phyloP scores from a whole-genome alignment of 257 asterid genomes.

The Pogostemon cablin region DNA sequence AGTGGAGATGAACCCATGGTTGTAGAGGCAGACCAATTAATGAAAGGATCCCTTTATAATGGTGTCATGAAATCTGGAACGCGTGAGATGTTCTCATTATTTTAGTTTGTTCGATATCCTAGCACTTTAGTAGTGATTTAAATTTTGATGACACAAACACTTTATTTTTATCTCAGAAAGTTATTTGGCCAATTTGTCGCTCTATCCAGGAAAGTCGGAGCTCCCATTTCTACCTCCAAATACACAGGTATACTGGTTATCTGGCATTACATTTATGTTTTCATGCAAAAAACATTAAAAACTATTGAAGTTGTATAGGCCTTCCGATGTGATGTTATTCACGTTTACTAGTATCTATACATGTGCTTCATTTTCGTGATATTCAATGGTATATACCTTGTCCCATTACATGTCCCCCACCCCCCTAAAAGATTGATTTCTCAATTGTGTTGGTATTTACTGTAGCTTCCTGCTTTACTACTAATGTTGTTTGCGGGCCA shows the following conservation, averaged over 20 bases:
- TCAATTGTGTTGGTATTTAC: too few species aligned
- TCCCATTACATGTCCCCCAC: background rate
- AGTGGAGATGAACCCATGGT: constrained; percentile 46
- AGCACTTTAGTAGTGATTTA: constrained; percentile 13
- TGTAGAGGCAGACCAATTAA: constrained; percentile 61
- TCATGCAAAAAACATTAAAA: background rate
- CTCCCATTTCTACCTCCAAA: constrained; percentile 89
- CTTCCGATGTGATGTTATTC: background rate
- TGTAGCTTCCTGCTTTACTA: too few species aligned
- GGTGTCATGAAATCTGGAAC: constrained; percentile 71
- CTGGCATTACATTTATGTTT: background rate
- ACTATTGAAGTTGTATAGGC: background rate
- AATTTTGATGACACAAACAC: constrained; percentile 25
- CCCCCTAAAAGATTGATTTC: background rate
- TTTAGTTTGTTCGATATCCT: constrained; percentile 29
- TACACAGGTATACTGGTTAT: constrained; percentile 62
- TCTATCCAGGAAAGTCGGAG: constrained; percentile 92
- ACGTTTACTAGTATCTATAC: background rate
- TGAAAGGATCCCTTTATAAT: constrained; percentile 74
- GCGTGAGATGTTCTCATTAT: constrained; percentile 55
- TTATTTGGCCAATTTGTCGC: constrained; percentile 93
- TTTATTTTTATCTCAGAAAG: constrained; percentile 62
- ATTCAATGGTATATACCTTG: background rate
- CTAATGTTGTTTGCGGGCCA: too few species aligned
- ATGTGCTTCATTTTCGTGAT: background rate